Evolutionary conservation across 441 rosid species (phyloP), one percentile per base, ranked within the genome.

Genomic region (Erodium chrysanthum): DNA sequence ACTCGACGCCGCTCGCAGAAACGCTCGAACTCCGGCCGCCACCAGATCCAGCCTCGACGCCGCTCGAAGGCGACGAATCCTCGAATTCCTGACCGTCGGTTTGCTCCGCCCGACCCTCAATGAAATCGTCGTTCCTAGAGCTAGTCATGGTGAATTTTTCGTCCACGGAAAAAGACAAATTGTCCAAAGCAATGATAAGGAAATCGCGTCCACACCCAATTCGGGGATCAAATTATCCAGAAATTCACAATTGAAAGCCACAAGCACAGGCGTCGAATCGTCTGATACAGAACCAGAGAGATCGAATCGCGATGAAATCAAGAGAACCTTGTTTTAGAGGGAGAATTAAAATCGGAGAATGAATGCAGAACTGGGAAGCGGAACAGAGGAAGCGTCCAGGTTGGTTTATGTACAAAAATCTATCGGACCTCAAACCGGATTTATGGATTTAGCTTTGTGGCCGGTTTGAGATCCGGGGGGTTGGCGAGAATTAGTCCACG

Each of bases 21-120:
- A 42, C 70, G 22, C 74, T 44, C 4, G 48, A 12, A 11, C 48
- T 42, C 48, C 48, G n/a, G 48, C 48, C 48, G 7, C 48, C 48
- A 8, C 70, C 77, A 72, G 92, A 85, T 84, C 84, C 85, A 42
- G 46, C 80, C 71, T 73, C 81, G 8, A 7, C 80, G 3, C 71
- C 79, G 68, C 72, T 64, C 18, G 79, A 74, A 27, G 86, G 69
- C 66, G 52, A 60, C 67, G 69, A 31, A 48, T 85, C 87, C 3
- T 77, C 29, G 29, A 25, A 25, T 1, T 25, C 29, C 29, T 25
- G 84, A 7, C 74, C 79, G 79, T 71, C 69, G 18, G 79, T 52
- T 50, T 60, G 85, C 72, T 80, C 83, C 60, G 67, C 60, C 11
- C 56, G 69, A 67, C 79, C 80, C 42, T 77, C 81, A 14, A 78